Percentiles rank a stretch among this genome's conserved stretches.
phyloP scores from a whole-genome alignment of 306 rosid species.

The Leucaena leucocephala region DNA sequence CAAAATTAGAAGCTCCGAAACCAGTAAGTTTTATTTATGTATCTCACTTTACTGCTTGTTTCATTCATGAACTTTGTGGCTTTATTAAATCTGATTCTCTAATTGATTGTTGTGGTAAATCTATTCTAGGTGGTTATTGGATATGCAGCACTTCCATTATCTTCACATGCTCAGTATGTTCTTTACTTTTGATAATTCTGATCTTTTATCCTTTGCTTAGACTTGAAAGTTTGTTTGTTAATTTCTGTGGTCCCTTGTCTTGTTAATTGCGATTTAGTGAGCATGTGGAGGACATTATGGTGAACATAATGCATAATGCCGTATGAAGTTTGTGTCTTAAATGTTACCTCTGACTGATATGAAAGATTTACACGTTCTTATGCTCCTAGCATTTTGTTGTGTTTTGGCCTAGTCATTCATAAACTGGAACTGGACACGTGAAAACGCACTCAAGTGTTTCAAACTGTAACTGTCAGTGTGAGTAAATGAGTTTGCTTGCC shows the following conservation, averaged over 20 bases:
- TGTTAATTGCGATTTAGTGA: conserved; percentile 8
- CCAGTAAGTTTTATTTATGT: conserved; percentile 60
- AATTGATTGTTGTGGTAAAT: conserved; percentile 38
- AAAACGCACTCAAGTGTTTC: neutral
- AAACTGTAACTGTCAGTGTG: conserved; percentile 18
- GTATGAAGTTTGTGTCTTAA: conserved; percentile 3
- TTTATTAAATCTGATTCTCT: conserved; percentile 16
- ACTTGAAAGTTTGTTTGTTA: conserved; percentile 10
- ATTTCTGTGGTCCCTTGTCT: conserved; percentile 17
- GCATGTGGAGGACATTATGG: neutral
- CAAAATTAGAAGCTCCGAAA: conserved; percentile 92
- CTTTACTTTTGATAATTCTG: conserved; percentile 32
- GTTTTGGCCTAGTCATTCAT: conserved; percentile 15
- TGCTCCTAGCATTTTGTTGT: neutral
- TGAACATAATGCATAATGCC: neutral
- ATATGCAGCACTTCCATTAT: conserved; percentile 88
- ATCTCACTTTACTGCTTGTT: conserved; percentile 32
- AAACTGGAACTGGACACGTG: neutral
- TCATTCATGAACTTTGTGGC: conserved; percentile 21
- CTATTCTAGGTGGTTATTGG: conserved; percentile 84
- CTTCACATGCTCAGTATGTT: conserved; percentile 94
- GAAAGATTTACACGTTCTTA: conserved; percentile 3
- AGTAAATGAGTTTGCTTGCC: neutral
- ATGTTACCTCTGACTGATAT: conserved; percentile 8
- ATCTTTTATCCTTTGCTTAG: conserved; percentile 32